A percentile compares a stretch with the other conserved stretches of the same genome.
Evolutionary conservation across 352 stramenopile species (phyloP).

Genomic region (Detonula confervacea): DNA sequence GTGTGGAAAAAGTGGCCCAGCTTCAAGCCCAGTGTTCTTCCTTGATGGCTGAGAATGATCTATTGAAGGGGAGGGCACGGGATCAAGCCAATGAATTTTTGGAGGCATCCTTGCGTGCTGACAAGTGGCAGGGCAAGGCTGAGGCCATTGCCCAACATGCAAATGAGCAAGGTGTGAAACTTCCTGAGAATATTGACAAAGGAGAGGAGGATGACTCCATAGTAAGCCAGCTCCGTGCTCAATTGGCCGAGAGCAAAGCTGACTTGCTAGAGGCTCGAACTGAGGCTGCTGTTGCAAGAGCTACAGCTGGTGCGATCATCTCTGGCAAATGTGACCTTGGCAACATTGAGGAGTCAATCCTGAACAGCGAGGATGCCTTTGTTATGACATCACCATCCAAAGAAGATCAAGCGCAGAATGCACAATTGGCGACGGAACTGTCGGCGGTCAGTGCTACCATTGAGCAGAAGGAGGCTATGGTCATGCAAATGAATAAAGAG

Average conservation of each 20-base stretch:
- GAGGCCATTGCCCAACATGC: conserved; percentile 57
- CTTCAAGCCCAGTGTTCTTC: conserved; percentile 51
- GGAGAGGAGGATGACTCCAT: conserved; percentile 42
- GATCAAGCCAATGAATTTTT: conserved; percentile 53
- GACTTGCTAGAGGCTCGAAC: conserved; percentile 52
- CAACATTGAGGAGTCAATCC: conserved; percentile 43
- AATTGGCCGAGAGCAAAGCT: conserved; percentile 63
- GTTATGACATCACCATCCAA: conserved; percentile 45
- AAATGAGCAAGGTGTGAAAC: conserved; percentile 51
- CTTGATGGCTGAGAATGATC: conserved; percentile 50
- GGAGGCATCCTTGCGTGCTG: conserved; percentile 57
- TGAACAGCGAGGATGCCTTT: conserved; percentile 49
- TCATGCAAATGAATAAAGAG: conserved; percentile 59
- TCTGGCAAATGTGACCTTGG: conserved; percentile 47
- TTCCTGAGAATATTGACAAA: conserved; percentile 47
- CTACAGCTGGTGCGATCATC: conserved; percentile 59
- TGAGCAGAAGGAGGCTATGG: conserved; percentile 70
- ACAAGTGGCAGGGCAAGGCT: conserved; percentile 70
- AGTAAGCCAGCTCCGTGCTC: conserved; percentile 50
- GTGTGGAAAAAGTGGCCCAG: conserved; percentile 25
- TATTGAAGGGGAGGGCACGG: conserved; percentile 43
- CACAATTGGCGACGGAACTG: conserved; percentile 64
- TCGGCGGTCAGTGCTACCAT: conserved; percentile 61
- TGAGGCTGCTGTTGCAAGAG: conserved; percentile 61
- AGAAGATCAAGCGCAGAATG: conserved; percentile 57